Conservation (phyloP, 805 yeast genomes). For the Candida anglica region DNA sequence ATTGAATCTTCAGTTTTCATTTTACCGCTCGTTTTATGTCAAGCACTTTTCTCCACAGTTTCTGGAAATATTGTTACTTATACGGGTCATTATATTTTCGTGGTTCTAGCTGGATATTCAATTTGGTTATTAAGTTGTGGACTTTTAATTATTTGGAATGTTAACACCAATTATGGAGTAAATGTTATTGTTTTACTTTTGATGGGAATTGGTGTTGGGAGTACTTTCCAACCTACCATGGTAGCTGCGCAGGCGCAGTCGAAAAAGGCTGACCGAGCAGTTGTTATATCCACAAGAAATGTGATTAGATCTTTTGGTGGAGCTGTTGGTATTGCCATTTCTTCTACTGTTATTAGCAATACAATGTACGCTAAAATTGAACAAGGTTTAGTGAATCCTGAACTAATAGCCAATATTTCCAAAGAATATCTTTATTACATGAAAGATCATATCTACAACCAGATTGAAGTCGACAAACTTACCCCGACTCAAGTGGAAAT, state of each 20-base stretch:
- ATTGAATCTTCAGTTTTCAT: constrained; percentile 17
- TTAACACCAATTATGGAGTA: constrained; percentile 14
- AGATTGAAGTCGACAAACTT: constrained; percentile 17
- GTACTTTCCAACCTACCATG: constrained; percentile 47
- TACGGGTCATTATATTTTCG: constrained; percentile 37
- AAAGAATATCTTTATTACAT: constrained; percentile 16
- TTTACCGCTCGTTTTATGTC: constrained; percentile 27
- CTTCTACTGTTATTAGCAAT: constrained; percentile 36
- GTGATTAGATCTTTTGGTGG: constrained; percentile 59
- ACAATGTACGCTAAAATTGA: too few relatives aligned
- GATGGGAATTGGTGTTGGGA: constrained; percentile 37
- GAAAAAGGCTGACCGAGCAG: constrained; percentile 49
- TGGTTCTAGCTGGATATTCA: constrained; percentile 27
- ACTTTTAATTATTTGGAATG: constrained; percentile 19
- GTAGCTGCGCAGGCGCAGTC: constrained; percentile 52
- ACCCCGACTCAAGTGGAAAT: constrained; percentile 13
- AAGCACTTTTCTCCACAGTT: constrained; percentile 35
- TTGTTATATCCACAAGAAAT: constrained; percentile 54
- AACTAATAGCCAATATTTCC: constrained; percentile 9
- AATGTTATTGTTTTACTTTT: constrained; percentile 10
- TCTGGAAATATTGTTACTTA: constrained; percentile 42
- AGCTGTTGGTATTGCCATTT: constrained; percentile 53
- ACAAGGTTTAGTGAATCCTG: constrained; percentile 12
- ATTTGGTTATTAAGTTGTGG: constrained; percentile 21
- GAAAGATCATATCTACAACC: constrained; percentile 19